These are phyloP conservation scores for Marasmius tenuissimus DNA, from an alignment of 1,284 basidiomycete genomes.

Conservation along the genomic window DNA sequence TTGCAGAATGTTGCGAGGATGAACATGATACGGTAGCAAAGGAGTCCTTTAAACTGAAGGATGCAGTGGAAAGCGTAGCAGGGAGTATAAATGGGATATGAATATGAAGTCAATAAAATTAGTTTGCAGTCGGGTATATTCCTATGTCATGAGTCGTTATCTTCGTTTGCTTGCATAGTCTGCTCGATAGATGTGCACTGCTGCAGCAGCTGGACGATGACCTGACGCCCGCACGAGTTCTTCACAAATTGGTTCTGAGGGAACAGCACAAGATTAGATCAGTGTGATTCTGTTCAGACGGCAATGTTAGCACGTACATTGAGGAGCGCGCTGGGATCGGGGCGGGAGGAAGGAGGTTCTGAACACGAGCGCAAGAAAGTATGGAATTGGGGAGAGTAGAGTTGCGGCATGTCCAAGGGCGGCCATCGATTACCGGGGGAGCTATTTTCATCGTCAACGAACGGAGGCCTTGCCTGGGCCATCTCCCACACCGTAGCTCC, in stretches of 20 bases:
- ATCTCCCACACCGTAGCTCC: conserved; percentile 84
- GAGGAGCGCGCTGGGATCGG: conserved; percentile 56
- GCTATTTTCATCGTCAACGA: conserved; percentile 56
- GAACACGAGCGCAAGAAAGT: conserved; percentile 73
- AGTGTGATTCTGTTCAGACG: background rate
- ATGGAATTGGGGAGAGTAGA: conserved; percentile 69
- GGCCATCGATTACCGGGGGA: conserved; percentile 57
- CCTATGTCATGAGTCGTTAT: conserved; percentile 18
- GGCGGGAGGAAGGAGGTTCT: conserved; percentile 54
- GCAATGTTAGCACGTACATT: conserved; percentile 45
- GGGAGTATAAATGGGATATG: conserved; percentile 62
- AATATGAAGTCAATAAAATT: conserved; percentile 29
- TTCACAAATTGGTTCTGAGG: conserved; percentile 60
- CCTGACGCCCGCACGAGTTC: conserved; percentile 64
- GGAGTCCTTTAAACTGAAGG: conserved; percentile 63
- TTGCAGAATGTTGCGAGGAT: conserved; percentile 80
- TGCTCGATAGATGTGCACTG: conserved; percentile 71
- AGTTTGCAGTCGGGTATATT: conserved; percentile 11
- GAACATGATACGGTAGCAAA: conserved; percentile 76
- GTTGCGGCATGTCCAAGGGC: conserved; percentile 52
- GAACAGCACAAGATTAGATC: background rate
- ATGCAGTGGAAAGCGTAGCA: conserved; percentile 66
- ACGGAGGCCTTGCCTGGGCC: conserved; percentile 72
- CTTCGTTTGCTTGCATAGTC: conserved; percentile 35
- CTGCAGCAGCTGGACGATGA: conserved; percentile 62